Evolutionary conservation across 768 basidiomycete species (phyloP).

Genomic region (Hebeloma cylindrosporum): DNA sequence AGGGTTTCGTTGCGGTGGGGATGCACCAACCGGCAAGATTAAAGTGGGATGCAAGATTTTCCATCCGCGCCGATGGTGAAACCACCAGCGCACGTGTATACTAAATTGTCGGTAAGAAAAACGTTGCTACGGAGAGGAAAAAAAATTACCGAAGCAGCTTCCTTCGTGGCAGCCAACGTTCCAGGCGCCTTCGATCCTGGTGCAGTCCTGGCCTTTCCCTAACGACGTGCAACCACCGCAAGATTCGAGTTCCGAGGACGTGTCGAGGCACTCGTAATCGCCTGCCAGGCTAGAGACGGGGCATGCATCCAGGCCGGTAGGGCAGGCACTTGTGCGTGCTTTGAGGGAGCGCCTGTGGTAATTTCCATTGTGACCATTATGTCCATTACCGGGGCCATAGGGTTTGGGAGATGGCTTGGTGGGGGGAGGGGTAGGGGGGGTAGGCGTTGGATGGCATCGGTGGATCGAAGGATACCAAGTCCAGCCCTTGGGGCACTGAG

Average conservation of each 20-base stretch:
- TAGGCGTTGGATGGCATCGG: conserved; percentile 40
- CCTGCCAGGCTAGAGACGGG: conserved; percentile 44
- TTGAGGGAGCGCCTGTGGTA: conserved; percentile 32
- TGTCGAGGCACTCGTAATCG: conserved; percentile 68
- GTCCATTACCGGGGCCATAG: conserved; percentile 17
- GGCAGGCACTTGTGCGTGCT: conserved; percentile 44
- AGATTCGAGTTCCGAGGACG: conserved; percentile 57
- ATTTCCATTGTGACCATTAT: conserved; percentile 13
- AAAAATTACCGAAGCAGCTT: conserved; percentile 45
- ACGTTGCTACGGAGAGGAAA: neutral
- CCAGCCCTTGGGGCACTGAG: conserved; percentile 49
- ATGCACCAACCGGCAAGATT: too few relatives aligned
- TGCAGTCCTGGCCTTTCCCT: conserved; percentile 72
- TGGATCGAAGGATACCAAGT: conserved; percentile 43
- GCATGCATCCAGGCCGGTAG: conserved; percentile 54
- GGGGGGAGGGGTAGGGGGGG: conserved; percentile 32
- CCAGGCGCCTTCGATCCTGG: conserved; percentile 60
- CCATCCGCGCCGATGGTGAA: conserved; percentile 44
- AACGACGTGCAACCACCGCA: conserved; percentile 74
- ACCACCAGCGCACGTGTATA: conserved; percentile 51
- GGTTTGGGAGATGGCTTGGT: conserved; percentile 39
- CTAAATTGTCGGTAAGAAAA: conserved; percentile 26
- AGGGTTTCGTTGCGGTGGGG: too few relatives aligned
- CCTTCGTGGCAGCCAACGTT: conserved; percentile 68
- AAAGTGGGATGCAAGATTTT: conserved; percentile 37